These are phyloP conservation scores for Jimgerdemannia flammicorona DNA, from an alignment of 192 early-diverging fungal genomes.

Conservation along the genomic window DNA sequence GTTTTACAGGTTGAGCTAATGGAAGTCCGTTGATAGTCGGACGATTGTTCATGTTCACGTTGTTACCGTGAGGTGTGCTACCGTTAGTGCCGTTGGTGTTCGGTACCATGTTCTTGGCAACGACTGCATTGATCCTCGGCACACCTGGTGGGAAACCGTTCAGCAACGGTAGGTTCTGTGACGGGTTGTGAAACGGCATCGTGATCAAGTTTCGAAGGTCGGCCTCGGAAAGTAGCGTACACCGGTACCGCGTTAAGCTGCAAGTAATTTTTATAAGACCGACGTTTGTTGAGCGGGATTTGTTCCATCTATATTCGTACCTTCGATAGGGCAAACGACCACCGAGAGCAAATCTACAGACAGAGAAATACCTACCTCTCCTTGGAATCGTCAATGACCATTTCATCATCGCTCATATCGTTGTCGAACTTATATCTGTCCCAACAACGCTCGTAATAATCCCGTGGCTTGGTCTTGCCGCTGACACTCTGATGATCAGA, in stretches of 20 bases:
- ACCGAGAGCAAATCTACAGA: not conserved
- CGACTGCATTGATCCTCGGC: not conserved
- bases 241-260: slow-evolving; percentile 38
- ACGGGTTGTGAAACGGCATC: slow-evolving; percentile 21
- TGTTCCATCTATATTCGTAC: not conserved
- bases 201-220: slow-evolving; percentile 48
- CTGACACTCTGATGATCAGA: not conserved
- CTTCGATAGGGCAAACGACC: too few species aligned
- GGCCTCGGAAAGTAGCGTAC: slow-evolving; percentile 33
- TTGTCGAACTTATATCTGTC: slow-evolving; percentile 38
- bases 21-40: not conserved
- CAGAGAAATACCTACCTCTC: slow-evolving; percentile 23
- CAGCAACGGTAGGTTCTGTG: not conserved
- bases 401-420: slow-evolving; percentile 39
- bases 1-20: slow-evolving; percentile 14
- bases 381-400: slow-evolving; percentile 38
- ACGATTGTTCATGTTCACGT: not conserved
- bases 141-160: not conserved
- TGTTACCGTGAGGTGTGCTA: not conserved
- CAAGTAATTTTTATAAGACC: not conserved
- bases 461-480: slow-evolving; percentile 20
- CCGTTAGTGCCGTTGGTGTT: not conserved
- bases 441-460: slow-evolving; percentile 20
- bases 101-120: not conserved
- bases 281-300: not conserved